Conservation (phyloP, 768 basidiomycete species). For the Wakefieldia striispora region DNA sequence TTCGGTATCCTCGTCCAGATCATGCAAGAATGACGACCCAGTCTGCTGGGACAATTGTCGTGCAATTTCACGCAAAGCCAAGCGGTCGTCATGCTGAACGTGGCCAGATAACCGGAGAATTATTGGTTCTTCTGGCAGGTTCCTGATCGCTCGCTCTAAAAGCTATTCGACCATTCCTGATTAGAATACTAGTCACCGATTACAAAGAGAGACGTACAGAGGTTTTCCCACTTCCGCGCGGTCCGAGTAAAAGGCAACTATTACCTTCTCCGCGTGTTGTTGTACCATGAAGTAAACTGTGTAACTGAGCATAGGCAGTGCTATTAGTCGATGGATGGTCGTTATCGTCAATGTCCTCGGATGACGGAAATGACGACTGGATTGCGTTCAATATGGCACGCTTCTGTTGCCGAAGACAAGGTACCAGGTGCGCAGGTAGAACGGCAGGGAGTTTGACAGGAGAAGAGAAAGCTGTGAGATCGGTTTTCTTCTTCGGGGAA, state of each 20-base stretch:
- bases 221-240: slow-evolving; percentile 85
- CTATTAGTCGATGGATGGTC: slow-evolving; percentile 44
- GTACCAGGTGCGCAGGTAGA: slow-evolving; percentile 42
- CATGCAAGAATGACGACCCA: slow-evolving; percentile 52
- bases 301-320: slow-evolving; percentile 55
- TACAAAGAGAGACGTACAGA: slow-evolving; percentile 40
- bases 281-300: slow-evolving; percentile 68
- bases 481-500: slow-evolving; percentile 15
- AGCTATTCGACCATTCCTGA: slow-evolving; percentile 40
- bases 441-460: slow-evolving; percentile 21
- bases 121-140: slow-evolving; percentile 53
- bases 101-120: slow-evolving; percentile 83
- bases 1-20: slow-evolving; percentile 28
- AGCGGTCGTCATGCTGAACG: slow-evolving; percentile 78
- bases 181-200: slow-evolving; percentile 1
- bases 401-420: slow-evolving; percentile 57
- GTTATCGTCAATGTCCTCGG: slow-evolving; percentile 31
- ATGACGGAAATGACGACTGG: slow-evolving; percentile 27
- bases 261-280: slow-evolving; percentile 85
- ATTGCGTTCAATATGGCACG: slow-evolving; percentile 50
- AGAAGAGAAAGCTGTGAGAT: slow-evolving; percentile 3
- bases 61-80: slow-evolving; percentile 92
- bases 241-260: slow-evolving; percentile 85
- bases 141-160: slow-evolving; percentile 53
- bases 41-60: slow-evolving; percentile 79